A percentile compares a stretch with the other conserved stretches of the same genome.
These are phyloP conservation scores for Rhodamnia argentea DNA, from an alignment of 345 rosid species.

Conservation along the genomic window DNA sequence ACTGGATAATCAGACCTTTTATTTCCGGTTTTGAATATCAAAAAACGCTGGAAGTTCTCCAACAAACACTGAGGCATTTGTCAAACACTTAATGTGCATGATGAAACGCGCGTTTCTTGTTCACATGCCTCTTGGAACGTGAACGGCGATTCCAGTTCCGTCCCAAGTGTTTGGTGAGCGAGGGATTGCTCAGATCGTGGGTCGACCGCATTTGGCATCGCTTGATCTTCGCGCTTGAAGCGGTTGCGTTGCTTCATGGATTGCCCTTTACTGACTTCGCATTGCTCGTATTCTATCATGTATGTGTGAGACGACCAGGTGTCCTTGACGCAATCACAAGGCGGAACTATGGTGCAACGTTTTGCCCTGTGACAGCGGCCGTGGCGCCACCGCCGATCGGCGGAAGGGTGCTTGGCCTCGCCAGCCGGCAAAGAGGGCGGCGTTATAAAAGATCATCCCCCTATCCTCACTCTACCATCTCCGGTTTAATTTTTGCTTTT, in stretches of 20 bases:
- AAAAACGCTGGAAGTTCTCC: neutral
- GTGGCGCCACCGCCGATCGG: neutral
- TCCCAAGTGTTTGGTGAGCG: too few species aligned
- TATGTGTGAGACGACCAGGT: too few species aligned
- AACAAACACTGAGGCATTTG: neutral
- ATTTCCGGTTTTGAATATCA: neutral
- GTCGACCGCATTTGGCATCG: neutral
- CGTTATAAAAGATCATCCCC: neutral
- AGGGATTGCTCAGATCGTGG: neutral
- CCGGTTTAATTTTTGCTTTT: too few species aligned
- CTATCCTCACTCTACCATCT: neutral
- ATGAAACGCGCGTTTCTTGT: too few species aligned
- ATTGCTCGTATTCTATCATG: too few species aligned
- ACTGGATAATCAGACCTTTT: slow-evolving; percentile 14
- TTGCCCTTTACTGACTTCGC: neutral
- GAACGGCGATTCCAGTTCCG: neutral
- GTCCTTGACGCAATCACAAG: too few species aligned
- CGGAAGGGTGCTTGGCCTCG: neutral
- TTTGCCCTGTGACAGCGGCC: neutral
- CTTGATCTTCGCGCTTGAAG: neutral
- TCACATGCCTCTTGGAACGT: neutral
- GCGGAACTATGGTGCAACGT: too few species aligned
- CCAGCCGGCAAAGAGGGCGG: neutral
- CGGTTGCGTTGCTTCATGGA: neutral
- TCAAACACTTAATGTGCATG: neutral